phyloP scores from a whole-genome alignment of 306 rosid genomes.

The Heteromeles arbutifolia region DNA sequence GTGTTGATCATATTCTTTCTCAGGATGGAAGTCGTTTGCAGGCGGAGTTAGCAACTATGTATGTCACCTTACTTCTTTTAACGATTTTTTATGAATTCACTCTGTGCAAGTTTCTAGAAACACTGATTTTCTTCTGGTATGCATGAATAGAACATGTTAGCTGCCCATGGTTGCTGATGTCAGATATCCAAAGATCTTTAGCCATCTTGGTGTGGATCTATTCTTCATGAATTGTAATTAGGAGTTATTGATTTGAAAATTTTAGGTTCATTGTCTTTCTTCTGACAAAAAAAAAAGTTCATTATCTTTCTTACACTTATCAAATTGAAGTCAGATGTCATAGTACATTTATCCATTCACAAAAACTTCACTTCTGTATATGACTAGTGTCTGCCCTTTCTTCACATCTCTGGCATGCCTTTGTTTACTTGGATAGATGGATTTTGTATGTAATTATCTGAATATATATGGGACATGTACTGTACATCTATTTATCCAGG shows the following conservation, averaged over 20 bases:
- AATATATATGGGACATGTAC: background rate
- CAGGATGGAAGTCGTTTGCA: conserved; percentile 67
- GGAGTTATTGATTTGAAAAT: background rate
- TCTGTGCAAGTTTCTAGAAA: background rate
- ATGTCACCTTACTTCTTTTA: conserved; percentile 25
- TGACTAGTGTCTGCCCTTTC: background rate
- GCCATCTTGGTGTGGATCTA: background rate
- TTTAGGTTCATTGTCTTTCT: background rate
- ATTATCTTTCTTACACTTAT: background rate
- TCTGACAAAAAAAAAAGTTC: background rate
- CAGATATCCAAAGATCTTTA: background rate
- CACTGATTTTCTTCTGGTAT: background rate
- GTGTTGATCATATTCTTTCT: conserved; percentile 52
- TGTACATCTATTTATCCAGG: background rate
- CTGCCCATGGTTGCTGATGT: background rate
- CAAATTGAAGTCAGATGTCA: background rate
- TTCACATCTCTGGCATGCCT: background rate
- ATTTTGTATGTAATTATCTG: background rate
- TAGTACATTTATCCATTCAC: background rate
- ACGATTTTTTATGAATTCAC: conserved; percentile 5
- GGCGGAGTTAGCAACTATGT: conserved; percentile 73
- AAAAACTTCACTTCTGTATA: background rate
- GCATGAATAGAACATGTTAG: conserved; percentile 2
- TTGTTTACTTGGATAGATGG: background rate
- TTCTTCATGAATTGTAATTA: background rate